These are phyloP conservation scores for Hypholoma sublateritium DNA, from an alignment of 768 basidiomycete genomes.

Conservation along the genomic window DNA sequence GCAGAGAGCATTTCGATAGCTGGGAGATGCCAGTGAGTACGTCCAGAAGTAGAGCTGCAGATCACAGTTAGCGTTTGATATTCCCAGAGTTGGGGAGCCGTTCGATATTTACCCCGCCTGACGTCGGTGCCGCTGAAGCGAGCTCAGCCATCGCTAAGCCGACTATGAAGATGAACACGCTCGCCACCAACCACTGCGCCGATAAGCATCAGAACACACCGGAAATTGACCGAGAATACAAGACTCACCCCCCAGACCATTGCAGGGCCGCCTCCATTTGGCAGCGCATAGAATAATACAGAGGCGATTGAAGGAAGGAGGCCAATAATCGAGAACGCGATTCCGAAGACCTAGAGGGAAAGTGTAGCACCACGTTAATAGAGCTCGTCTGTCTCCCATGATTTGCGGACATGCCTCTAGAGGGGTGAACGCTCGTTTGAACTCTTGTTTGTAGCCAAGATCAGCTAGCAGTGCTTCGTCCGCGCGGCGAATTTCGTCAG, in stretches of 20 bases:
- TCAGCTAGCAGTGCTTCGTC: slow-evolving; percentile 40
- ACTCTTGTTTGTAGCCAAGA: slow-evolving; percentile 51
- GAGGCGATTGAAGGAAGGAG: slow-evolving; percentile 63
- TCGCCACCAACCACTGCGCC: slow-evolving; percentile 62
- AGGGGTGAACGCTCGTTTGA: slow-evolving; percentile 52
- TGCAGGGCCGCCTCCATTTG: slow-evolving; percentile 66
- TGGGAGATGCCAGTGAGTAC: slow-evolving; percentile 38
- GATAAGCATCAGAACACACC: slow-evolving; percentile 5
- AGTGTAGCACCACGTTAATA: neutral
- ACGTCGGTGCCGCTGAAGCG: slow-evolving; percentile 70
- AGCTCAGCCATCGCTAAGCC: slow-evolving; percentile 71
- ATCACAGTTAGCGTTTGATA: neutral
- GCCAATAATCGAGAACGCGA: slow-evolving; percentile 72
- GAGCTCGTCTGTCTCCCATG: neutral
- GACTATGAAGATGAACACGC: slow-evolving; percentile 60
- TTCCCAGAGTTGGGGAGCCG: neutral
- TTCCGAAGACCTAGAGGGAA: slow-evolving; percentile 57
- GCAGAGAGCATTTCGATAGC: slow-evolving; percentile 45
- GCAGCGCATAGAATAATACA: slow-evolving; percentile 54
- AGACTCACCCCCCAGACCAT: slow-evolving; percentile 72
- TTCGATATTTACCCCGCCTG: slow-evolving; percentile 52
- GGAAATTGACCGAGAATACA: neutral
- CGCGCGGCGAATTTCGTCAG: slow-evolving; percentile 18
- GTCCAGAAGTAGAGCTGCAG: slow-evolving; percentile 55
- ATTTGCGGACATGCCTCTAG: slow-evolving; percentile 37